Percentiles rank a stretch among this genome's conserved stretches.
phyloP scores from a whole-genome alignment of 208 protist genomes.

The Trypanosoma scelopori region DNA sequence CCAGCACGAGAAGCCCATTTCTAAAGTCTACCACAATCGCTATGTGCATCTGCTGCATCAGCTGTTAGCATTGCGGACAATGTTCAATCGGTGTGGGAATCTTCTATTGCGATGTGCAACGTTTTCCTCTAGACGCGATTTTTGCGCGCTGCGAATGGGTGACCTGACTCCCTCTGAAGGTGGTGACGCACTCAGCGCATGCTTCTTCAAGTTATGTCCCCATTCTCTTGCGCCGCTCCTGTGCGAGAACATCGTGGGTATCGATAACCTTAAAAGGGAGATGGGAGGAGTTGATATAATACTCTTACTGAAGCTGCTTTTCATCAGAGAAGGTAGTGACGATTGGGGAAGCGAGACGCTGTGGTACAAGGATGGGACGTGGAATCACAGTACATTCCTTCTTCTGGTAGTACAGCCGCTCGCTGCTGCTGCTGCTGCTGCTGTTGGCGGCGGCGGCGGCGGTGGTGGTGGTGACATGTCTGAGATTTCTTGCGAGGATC shows the following conservation, averaged over 20 bases:
- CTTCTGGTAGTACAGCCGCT: slow-evolving; percentile 13
- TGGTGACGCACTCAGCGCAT: slow-evolving; percentile 23
- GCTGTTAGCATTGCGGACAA: slow-evolving; percentile 12
- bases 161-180: slow-evolving; percentile 10
- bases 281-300: slow-evolving; percentile 22
- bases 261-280: slow-evolving; percentile 5
- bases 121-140: not conserved
- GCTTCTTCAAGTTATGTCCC: slow-evolving; percentile 18
- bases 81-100: slow-evolving; percentile 26
- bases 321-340: not conserved
- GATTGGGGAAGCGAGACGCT: slow-evolving; percentile 7
- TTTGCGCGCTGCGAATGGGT: slow-evolving; percentile 5
- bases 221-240: slow-evolving; percentile 6
- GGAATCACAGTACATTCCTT: slow-evolving; percentile 20
- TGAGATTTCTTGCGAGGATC: not conserved
- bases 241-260: slow-evolving; percentile 14
- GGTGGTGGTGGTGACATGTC: not conserved
- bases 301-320: slow-evolving; percentile 16
- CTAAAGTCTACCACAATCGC: not conserved
- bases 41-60: slow-evolving; percentile 25
- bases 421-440: not conserved
- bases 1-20: slow-evolving; percentile 23
- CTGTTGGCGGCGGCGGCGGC: too few relatives aligned
- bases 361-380: slow-evolving; percentile 23
- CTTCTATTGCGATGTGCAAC: slow-evolving; percentile 7